Conservation (phyloP, 805 yeast species). For the Saccharomyces eubayanus region DNA sequence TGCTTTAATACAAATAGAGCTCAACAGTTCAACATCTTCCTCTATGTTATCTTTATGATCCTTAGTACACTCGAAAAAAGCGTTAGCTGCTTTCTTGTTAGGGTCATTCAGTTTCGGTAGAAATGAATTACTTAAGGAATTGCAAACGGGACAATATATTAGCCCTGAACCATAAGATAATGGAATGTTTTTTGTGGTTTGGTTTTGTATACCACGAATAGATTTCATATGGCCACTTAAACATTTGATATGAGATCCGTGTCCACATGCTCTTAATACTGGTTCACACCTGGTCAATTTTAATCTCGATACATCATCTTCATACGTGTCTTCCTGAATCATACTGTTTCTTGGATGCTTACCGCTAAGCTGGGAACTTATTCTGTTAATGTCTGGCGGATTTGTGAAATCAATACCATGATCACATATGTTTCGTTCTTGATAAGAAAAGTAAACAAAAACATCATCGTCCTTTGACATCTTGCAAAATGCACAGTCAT, state of each 20-base stretch:
- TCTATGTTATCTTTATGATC: not conserved
- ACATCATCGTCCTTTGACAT: constrained; percentile 23
- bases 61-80: not conserved
- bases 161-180: constrained; percentile 64
- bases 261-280: constrained; percentile 64
- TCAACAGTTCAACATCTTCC: not conserved
- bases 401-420: constrained; percentile 12
- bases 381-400: constrained; percentile 17
- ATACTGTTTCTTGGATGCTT: not conserved
- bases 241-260: constrained; percentile 84
- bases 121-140: constrained; percentile 74
- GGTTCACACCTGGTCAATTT: constrained; percentile 34
- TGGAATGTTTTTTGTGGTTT: constrained; percentile 75
- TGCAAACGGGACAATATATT: constrained; percentile 85
- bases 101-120: constrained; percentile 46
- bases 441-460: constrained; percentile 26
- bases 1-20: constrained; percentile 14
- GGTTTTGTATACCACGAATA: constrained; percentile 49
- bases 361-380: not conserved
- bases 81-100: not conserved
- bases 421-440: constrained; percentile 24
- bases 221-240: constrained; percentile 54
- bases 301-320: constrained; percentile 8
- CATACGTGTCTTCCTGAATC: not conserved
- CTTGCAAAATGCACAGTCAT: constrained; percentile 28